Evolutionary conservation across 495 filamentous ascomycete species (phyloP).

Genomic region (Penicillium taxi): DNA sequence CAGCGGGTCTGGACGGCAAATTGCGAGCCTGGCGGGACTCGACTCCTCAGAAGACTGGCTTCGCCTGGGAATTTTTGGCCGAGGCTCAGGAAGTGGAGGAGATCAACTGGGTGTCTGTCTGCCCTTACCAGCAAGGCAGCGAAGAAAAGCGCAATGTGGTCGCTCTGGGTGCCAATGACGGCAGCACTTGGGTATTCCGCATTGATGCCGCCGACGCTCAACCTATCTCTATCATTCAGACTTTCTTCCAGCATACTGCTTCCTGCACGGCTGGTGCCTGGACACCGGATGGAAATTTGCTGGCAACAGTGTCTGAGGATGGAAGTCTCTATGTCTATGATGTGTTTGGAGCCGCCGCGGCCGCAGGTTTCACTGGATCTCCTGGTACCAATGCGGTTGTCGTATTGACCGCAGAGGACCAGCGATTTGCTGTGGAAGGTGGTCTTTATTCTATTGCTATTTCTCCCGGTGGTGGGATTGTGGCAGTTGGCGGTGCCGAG

Average conservation of each 20-base stretch:
- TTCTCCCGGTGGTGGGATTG: conserved; percentile 65
- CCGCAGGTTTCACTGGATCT: conserved; percentile 59
- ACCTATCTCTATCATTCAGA: conserved; percentile 72
- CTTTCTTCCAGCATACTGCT: conserved; percentile 82
- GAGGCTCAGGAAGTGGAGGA: conserved; percentile 83
- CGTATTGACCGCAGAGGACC: conserved; percentile 70
- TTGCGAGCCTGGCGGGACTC: conserved; percentile 48
- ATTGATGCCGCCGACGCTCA: conserved; percentile 58
- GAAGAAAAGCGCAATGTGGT: conserved; percentile 67
- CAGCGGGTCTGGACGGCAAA: conserved; percentile 77
- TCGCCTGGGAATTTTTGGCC: conserved; percentile 54
- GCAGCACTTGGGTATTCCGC: conserved; percentile 88
- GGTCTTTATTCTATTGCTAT: conserved; percentile 82
- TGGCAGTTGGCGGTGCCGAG: conserved; percentile 79
- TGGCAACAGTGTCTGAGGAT: conserved; percentile 88
- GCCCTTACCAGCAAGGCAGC: conserved; percentile 53
- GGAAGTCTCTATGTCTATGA: conserved; percentile 87
- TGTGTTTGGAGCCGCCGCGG: conserved; percentile 75
- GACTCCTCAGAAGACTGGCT: conserved; percentile 31
- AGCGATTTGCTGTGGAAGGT: conserved; percentile 85
- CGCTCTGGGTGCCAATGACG: conserved; percentile 86
- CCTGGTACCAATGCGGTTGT: conserved; percentile 67
- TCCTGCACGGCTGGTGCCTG: conserved; percentile 86
- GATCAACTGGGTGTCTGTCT: conserved; percentile 82
- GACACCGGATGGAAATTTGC: conserved; percentile 78